Evolutionary conservation across 225 moss, liverwort and hornwort genomes (phyloP).

Genomic region (Polytrichum formosum): DNA sequence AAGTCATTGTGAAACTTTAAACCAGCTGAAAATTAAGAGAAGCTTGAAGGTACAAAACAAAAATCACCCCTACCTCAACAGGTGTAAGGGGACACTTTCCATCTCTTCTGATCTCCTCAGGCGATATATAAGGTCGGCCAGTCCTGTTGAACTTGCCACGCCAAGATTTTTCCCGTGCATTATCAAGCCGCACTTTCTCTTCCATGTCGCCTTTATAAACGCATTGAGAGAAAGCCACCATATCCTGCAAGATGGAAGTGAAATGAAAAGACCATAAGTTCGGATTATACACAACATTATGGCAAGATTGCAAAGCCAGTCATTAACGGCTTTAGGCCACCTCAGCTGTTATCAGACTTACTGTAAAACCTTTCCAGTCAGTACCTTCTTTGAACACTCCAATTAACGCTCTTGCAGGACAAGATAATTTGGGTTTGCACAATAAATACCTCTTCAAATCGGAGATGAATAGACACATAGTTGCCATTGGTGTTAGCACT

Average conservation of each 20-base stretch:
- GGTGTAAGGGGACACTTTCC: slow-evolving; percentile 98
- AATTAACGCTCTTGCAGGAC: background rate
- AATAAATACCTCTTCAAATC: slow-evolving; percentile 80
- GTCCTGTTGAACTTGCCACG: slow-evolving; percentile 86
- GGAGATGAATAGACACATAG: slow-evolving; percentile 89
- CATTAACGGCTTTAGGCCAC: no score
- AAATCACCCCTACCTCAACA: slow-evolving; percentile 55
- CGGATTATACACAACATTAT: background rate
- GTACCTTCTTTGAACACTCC: background rate
- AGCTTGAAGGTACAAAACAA: no score
- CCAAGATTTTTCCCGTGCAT: slow-evolving; percentile 90
- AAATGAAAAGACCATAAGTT: background rate
- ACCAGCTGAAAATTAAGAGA: no score
- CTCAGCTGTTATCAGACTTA: no score
- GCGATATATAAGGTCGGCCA: slow-evolving; percentile 57
- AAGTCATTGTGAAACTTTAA: no score
- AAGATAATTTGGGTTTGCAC: background rate
- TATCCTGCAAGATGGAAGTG: slow-evolving; percentile 52
- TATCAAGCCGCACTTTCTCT: slow-evolving; percentile 77
- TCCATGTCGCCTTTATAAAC: slow-evolving; percentile 76
- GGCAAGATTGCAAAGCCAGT: no score
- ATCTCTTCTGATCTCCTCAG: slow-evolving; percentile 70
- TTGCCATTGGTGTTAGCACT: slow-evolving; percentile 71
- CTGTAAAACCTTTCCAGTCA: background rate
- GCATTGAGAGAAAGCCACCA: slow-evolving; percentile 98